Base-by-base conservation (phyloP, 768 basidiomycete genomes). In the Leccinum variicolor region DNA sequence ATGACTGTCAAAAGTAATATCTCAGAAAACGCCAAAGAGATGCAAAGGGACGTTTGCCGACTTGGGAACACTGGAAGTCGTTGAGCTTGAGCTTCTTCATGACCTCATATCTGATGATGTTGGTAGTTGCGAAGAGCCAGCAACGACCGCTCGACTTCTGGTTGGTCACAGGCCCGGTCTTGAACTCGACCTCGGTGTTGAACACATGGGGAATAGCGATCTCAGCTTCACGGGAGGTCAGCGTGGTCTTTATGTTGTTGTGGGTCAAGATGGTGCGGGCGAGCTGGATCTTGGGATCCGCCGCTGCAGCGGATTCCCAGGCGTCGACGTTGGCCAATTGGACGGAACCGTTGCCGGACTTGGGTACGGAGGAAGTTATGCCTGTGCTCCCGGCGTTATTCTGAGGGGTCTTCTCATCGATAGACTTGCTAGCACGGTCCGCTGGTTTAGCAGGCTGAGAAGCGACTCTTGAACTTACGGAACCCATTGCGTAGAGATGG, bases 81-180 rank as follows among this genome's bases (percentile, higher is more conserved):
- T 83, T 85, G 43, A 98, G 76, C 67, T 89, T 90, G 62, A 94
- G 81, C 66, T 85, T 85, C 80, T 89, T 89, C 84, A 92, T 90
- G 62, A 94, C 79, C 52, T 85, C 82, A 74, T 91, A 90, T 45
- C 94, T 80, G 58, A 94, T 77, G 25, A 93, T 82, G 72, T 93
- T 92, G 60, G 92, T 94, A 7, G 92, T 90, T 2, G 94, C 91
- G 70, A 98, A 98, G 8, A 97, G 79, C 95, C 96, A 98, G 77
- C 95, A 98, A 49, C 95, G 79, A 1, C 95, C 95, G 56, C 87
- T 90, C 68, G 81, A 85, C 75, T 86, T 89, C 82, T 96, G 94
- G 73, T 89, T 83, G 13, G 92, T 94, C 61, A 94, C 77, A 10
- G 93, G 93, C 2, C 81, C 83, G 1, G 92, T 86, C 78, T 90